Evolutionary conservation across 2,329 filamentous ascomycete species (phyloP).

Genomic region (Cladosporium sp.): DNA sequence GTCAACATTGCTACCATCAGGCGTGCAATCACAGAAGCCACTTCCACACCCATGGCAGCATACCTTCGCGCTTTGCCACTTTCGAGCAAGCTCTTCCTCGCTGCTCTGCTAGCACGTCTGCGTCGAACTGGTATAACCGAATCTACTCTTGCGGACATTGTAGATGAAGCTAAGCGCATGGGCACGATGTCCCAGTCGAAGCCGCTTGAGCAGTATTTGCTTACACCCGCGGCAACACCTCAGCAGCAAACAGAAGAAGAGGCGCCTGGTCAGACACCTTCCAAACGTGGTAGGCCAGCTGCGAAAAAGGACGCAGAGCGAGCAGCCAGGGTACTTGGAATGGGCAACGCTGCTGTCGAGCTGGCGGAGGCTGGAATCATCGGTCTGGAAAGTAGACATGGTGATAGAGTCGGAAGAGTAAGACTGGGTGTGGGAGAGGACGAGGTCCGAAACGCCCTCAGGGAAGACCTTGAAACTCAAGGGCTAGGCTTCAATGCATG

Average conservation of each 20-base stretch:
- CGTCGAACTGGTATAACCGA: constrained; percentile 82
- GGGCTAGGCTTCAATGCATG: constrained; percentile 59
- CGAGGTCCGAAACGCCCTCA: constrained; percentile 81
- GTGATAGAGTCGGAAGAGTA: constrained; percentile 83
- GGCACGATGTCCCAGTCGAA: constrained; percentile 57
- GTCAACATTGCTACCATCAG: constrained; percentile 94
- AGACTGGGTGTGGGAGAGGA: constrained; percentile 83
- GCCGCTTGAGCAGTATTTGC: constrained; percentile 59
- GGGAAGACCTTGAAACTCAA: constrained; percentile 82
- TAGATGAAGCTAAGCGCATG: constrained; percentile 77
- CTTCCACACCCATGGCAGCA: constrained; percentile 85
- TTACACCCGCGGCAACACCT: constrained; percentile 38
- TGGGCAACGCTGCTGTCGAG: constrained; percentile 73
- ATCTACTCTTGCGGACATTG: constrained; percentile 80
- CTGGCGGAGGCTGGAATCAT: constrained; percentile 84
- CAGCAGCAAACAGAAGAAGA: constrained; percentile 20
- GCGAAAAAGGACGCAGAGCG: constrained; percentile 30
- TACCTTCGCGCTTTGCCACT: constrained; percentile 79
- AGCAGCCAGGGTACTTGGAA: constrained; percentile 50
- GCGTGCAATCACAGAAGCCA: constrained; percentile 90
- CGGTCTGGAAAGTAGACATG: constrained; percentile 70
- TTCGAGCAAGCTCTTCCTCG: constrained; percentile 77
- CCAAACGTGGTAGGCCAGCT: constrained; percentile 29
- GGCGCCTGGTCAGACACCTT: constrained; percentile 29
- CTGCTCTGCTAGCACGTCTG: constrained; percentile 72